phyloP scores from a whole-genome alignment of 2,329 filamentous ascomycete genomes.

The Ramichloridium luteum region DNA sequence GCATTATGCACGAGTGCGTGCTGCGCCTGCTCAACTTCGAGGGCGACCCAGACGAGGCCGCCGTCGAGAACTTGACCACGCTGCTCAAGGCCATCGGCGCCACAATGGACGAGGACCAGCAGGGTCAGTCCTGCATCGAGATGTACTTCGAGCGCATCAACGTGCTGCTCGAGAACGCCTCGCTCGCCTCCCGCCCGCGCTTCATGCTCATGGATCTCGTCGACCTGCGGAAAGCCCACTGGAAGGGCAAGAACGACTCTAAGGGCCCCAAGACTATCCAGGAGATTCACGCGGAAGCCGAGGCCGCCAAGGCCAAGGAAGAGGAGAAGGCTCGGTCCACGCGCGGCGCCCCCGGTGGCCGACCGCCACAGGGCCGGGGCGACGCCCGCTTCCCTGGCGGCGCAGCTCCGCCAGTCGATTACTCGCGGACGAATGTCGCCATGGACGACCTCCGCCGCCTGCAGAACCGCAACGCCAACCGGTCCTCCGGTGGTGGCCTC shows the following conservation, averaged over 20 bases:
- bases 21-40: constrained; percentile 94
- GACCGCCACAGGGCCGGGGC: constrained; percentile 64
- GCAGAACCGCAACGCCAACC: constrained; percentile 49
- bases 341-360: constrained; percentile 55
- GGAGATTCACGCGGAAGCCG: constrained; percentile 76
- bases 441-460: constrained; percentile 86
- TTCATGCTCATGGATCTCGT: constrained; percentile 97
- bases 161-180: constrained; percentile 65
- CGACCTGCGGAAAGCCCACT: constrained; percentile 65
- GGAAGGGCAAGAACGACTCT: constrained; percentile 85
- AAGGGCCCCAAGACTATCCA: constrained; percentile 96
- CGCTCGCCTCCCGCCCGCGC: constrained; percentile 69
- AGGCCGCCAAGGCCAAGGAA: constrained; percentile 67
- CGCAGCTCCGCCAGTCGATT: constrained; percentile 53
- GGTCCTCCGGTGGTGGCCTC: constrained; percentile 47
- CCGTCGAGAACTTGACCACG: constrained; percentile 91
- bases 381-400: constrained; percentile 73
- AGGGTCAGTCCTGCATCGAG: constrained; percentile 77
- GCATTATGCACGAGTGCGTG: constrained; percentile 99
- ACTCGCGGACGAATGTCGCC: constrained; percentile 66
- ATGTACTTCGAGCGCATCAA: constrained; percentile 87
- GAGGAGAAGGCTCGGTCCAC: constrained; percentile 46
- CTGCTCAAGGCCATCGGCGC: constrained; percentile 81
- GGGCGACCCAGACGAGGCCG: constrained; percentile 83
- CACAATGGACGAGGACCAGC: constrained; percentile 67